Evolutionary conservation across 331 rosid genomes (phyloP), one percentile per base, ranked within the genome.

Genomic region (Spiraea crenata): DNA sequence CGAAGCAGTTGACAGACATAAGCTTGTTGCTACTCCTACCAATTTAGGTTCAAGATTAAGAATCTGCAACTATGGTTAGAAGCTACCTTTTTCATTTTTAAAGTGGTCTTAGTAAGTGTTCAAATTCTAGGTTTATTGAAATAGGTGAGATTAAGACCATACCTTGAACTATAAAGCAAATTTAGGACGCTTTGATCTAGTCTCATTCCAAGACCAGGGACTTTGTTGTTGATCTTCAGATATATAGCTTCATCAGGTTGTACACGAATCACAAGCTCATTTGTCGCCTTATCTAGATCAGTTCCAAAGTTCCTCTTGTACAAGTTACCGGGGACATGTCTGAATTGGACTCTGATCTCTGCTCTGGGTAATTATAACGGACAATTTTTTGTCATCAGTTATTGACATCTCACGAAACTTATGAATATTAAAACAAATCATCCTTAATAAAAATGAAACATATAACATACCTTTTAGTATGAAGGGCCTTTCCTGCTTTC

Each of bases 191-290:
- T 91, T 72, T 95, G 90, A 80, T 95, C 99, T 73, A 95, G 69
- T 86, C 96, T 84, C 99, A 95, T 95, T 63, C 97, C 97, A 6
- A 95, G 90, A 78, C 99, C 99, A 42, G 99, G 99, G 73, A 95
- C 87, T 81, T 95, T 91, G 82, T 91, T 95, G 83, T 95, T 95
- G 90, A 95, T 89, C 88, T 91, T 95, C 89, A 91, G 82, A 80
- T 86, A 89, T 77, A 95, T 91, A 67, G 97, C 96, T 79, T 95
- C 99, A 69, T 91, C 86, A 38, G 99, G 99, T 74, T 91, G 97
- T 16, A 95, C 97, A 38, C 95, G 93, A 67, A 95, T 91, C 69
- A 95, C 95, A 38, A 95, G 99, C 89, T 95, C 99, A 67, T 95
- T 95, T 4, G 97, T 91, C 25, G 97, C 89, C 85, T 95, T 89